Base-by-base conservation (phyloP, 2,329 filamentous ascomycete genomes). In the Fusarium annulatum region DNA sequence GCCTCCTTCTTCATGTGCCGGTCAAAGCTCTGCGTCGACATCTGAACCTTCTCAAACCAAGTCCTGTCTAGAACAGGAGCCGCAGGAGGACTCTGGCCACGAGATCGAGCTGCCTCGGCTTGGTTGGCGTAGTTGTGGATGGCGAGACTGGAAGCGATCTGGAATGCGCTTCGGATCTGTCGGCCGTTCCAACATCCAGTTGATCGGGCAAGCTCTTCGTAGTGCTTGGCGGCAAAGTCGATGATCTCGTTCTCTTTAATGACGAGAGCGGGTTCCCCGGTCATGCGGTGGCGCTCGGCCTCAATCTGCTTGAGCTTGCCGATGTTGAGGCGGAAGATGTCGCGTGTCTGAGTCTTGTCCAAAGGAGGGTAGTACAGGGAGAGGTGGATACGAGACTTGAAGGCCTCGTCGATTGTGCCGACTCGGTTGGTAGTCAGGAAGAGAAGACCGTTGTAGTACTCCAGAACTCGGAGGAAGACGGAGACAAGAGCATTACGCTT, bases 341-440 rank as follows among this genome's bases (percentile, higher is more conserved):
- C 82, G 19, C 79, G 80, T 3, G 82, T 84, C 67, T 85, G 82
- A 0, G 76, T 72, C 75, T 80, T 81, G 52, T 80, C 79, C 1
- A 85, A 77, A 1, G 81, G 82, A 12, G 82, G 82, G 63, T 86
- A 86, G 78, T 84, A 85, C 2, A 87, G 77, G 3, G 79, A 82
- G 23, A 85, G 71, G 61, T 87, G 85, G 43, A 87, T 85, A 21
- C 85, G 82, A 3, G 85, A 87, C 76, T 83, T 83, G 78, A 87
- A 86, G 1, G 86, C 86, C 62, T 85, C 85, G 57, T 88, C 86
- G 7, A 88, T 82, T 4, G 80, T 79, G 21, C 85, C 84, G 10
- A 86, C 83, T 7, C 85, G 82, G 78, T 88, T 88, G 14, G 86
- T 88, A 0, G 86, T 88, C 8, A 88, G 79, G 77, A 86, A 86